Percentiles rank a stretch among this genome's conserved stretches.
Conservation (phyloP, 2,329 filamentous ascomycete genomes). For the Teratosphaeriaceae sp. region DNA sequence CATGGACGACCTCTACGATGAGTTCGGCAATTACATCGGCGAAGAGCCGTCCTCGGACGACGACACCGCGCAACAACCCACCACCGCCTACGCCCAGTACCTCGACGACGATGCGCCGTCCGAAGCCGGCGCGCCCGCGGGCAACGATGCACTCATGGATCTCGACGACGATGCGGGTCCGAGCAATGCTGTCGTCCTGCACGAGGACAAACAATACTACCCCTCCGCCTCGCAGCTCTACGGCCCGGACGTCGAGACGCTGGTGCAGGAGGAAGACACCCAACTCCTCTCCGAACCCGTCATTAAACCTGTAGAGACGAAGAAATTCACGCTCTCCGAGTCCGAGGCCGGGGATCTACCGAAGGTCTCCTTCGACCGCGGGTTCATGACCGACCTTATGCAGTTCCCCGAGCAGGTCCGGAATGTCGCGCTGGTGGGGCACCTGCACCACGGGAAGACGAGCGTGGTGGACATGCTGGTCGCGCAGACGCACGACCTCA, state of each 20-base stretch:
- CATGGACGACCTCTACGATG: constrained; percentile 34
- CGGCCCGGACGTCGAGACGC: constrained; percentile 85
- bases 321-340: constrained; percentile 97
- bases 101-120: constrained; percentile 64
- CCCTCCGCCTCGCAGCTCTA: constrained; percentile 96
- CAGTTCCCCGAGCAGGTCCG: constrained; percentile 92
- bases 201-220: constrained; percentile 99
- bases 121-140: constrained; percentile 44
- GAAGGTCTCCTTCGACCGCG: constrained; percentile 76
- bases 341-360: constrained; percentile 90
- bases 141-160: constrained; percentile 74
- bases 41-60: constrained; percentile 75
- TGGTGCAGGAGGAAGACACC: constrained; percentile 95
- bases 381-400: constrained; percentile 93
- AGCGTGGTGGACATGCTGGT: constrained; percentile 98
- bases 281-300: constrained; percentile 90
- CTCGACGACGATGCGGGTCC: constrained; percentile 78
- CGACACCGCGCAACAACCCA: constrained; percentile 54
- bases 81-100: constrained; percentile 73
- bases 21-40: constrained; percentile 99
- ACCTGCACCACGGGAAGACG: constrained; percentile 96
- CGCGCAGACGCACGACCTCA: constrained; percentile 85
- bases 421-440: constrained; percentile 86
- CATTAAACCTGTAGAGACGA: constrained; percentile 84
- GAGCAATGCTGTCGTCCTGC: constrained; percentile 93